Evolutionary conservation across 352 stramenopile species (phyloP), one percentile per base, ranked within the genome.

Genomic region (Peronospora destructor): DNA sequence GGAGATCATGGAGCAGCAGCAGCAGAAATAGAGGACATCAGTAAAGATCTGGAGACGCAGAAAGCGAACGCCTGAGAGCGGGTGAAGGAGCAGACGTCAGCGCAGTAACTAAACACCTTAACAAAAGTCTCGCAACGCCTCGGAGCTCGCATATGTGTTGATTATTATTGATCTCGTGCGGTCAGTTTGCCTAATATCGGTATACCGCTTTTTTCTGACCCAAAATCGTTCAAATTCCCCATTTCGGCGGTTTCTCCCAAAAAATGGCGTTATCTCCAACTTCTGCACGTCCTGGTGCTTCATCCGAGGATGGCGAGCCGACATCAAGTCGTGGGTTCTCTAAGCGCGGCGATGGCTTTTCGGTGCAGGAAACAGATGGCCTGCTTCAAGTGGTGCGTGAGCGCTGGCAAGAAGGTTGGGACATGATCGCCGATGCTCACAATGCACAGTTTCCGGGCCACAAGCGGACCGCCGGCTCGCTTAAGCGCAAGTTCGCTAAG

Each of bases 1-100:
- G 30, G 81, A 92, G 44, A 89, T 90, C 53, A 89, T 90, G 81
- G 64, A 90, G 60, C 73, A 87, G 61, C 77, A 92, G 60, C 62
- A 92, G 47, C 65, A 76, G 72, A 78, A 85, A 51, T 71, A 71
- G 57, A 68, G n/a, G 29, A 35, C 32, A 41, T 37, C 7, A 26
- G 12, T 8, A 50, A 28, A 38, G 12, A 26, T 17, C 4, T 42
- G 11, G 8, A 4, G 19, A 10, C 17, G 36, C 23, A 21, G 36
- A 42, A 17, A 26, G 17, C 39, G 9, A 21, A n/a, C 33, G 33
- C 9, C 13, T 2, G 10, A 45, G 6, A 52, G 12, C 21, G 37
- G 1, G 13, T 17, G 5, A 5, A 6, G 3, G 3, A 6, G 5
- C n/a, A 36, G 33, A 42, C 23, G 29, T 34, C 28, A 32, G 42